Base-by-base conservation (phyloP, 2,329 filamentous ascomycete genomes). In the Botrytis galanthina region DNA sequence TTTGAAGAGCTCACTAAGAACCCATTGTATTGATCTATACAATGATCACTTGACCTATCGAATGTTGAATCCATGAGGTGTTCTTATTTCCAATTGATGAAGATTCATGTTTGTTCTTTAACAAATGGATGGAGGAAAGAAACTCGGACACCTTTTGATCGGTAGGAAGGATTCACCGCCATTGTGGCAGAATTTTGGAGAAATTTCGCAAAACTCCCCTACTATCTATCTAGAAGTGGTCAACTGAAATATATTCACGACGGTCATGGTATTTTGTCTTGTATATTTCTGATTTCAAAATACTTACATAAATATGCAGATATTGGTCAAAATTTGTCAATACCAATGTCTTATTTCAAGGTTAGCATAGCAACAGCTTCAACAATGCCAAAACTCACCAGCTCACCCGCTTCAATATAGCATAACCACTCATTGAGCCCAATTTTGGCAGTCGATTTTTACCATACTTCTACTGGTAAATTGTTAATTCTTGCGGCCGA, bases 401-500 rank as follows among this genome's bases (percentile, higher is more conserved):
- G 42, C 71, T 72, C 37, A 73, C 67, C 51, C 37, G 46, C 66
- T 64, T 39, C 29, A 73, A 29, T 69, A 35, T 64, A 81, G 80
- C 78, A 80, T 78, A 78, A 78, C 59, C 75, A 80, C 62, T 78
- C 78, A 44, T 73, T 81, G 68, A 80, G 80, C 73, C 89, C 90
- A 64, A 84, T 92, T 73, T 91, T 90, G 35, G 88, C 88, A 4
- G 83, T 91, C 46, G 85, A 84, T 37, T 88, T 91, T 76, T 86
- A 85, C 78, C 80, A 80, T 5, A 76, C 78, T 37, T 70, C 74
- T 4, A 73, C 76, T 61, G 81, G 80, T 16, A 75, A 75, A 35
- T 76, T 80, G 32, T 85, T 87, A 70, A 80, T 91, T 37, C 82
- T 92, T 42, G 87, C 86, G 1, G 90, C 87, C 59, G 88, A 92